phyloP scores from a whole-genome alignment of 352 stramenopile genomes.

The Nothophytophthora sp. region DNA sequence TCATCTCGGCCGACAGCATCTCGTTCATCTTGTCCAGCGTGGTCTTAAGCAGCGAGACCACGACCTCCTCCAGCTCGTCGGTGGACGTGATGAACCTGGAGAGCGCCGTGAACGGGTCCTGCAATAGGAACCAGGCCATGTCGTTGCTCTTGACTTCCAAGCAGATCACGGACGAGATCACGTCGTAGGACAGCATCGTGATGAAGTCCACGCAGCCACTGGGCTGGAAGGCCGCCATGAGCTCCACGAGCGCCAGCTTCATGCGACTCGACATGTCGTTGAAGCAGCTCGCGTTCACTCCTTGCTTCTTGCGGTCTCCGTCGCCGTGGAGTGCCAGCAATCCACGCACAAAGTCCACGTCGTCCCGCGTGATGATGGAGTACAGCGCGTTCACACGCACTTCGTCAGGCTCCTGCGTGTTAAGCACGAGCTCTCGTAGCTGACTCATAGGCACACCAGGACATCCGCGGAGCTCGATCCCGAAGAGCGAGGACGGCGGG shows the following conservation, averaged over 20 bases:
- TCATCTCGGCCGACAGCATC: conserved; percentile 71
- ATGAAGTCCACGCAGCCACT: conserved; percentile 69
- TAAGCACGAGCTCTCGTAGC: conserved; percentile 68
- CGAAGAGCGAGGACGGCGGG: conserved; percentile 47
- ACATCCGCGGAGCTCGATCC: conserved; percentile 49
- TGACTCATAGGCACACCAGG: conserved; percentile 58
- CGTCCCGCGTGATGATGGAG: conserved; percentile 63
- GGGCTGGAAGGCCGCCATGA: conserved; percentile 64
- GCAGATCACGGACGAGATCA: conserved; percentile 84
- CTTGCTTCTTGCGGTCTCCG: conserved; percentile 69
- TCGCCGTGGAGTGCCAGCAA: conserved; percentile 59
- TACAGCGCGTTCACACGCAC: conserved; percentile 71
- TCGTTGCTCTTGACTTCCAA: conserved; percentile 84
- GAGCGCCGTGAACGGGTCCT: conserved; percentile 76
- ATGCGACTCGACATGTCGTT: conserved; percentile 72
- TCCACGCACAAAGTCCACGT: conserved; percentile 66
- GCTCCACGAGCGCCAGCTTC: conserved; percentile 68
- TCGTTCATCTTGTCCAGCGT: conserved; percentile 82
- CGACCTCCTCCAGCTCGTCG: conserved; percentile 65
- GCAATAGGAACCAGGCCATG: conserved; percentile 76
- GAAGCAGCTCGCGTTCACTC: conserved; percentile 49
- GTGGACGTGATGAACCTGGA: conserved; percentile 65
- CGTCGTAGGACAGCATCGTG: conserved; percentile 67
- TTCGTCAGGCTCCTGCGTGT: conserved; percentile 53
- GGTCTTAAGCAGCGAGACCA: conserved; percentile 71